Conservation (phyloP, 2,329 filamentous ascomycete genomes). For the Myotisia sp. region DNA sequence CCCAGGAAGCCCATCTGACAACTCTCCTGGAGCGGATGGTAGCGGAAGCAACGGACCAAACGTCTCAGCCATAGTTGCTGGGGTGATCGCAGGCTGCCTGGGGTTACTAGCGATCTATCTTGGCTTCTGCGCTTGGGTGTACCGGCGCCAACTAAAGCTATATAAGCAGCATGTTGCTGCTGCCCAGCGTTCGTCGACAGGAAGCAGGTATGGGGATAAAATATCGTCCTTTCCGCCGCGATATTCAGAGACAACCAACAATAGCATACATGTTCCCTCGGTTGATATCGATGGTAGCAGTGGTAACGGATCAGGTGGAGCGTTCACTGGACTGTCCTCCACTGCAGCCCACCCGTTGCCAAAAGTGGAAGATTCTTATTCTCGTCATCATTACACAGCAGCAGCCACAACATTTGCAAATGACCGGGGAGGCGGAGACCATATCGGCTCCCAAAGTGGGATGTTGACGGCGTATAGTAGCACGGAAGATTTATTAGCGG, state of each 20-base stretch:
- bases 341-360: constrained; percentile 4
- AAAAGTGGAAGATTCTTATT: not conserved
- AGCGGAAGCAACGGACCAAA: constrained; percentile 27
- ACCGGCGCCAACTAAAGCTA: constrained; percentile 53
- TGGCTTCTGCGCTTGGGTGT: constrained; percentile 64
- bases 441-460: constrained; percentile 8
- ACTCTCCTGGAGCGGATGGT: constrained; percentile 17
- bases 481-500: constrained; percentile 45
- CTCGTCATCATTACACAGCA: not conserved
- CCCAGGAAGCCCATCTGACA: constrained; percentile 18
- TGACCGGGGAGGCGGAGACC: not conserved
- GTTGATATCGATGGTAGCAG: too few species aligned
- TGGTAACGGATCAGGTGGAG: not conserved
- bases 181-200: constrained; percentile 42
- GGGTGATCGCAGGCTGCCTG: constrained; percentile 51
- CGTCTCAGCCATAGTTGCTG: constrained; percentile 42
- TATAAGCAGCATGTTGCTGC: constrained; percentile 58
- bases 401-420: too few species aligned
- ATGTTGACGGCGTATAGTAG: constrained; percentile 32
- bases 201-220: constrained; percentile 22
- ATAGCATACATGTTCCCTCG: not conserved
- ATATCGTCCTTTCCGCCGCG: constrained; percentile 7
- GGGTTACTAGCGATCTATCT: constrained; percentile 55
- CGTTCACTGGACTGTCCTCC: constrained; percentile 9
- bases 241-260: constrained; percentile 17